A percentile compares a stretch with the other conserved stretches of the same genome.
Evolutionary conservation across 805 yeast genomes (phyloP).

Genomic region (Metschnikowia peoriensis): DNA sequence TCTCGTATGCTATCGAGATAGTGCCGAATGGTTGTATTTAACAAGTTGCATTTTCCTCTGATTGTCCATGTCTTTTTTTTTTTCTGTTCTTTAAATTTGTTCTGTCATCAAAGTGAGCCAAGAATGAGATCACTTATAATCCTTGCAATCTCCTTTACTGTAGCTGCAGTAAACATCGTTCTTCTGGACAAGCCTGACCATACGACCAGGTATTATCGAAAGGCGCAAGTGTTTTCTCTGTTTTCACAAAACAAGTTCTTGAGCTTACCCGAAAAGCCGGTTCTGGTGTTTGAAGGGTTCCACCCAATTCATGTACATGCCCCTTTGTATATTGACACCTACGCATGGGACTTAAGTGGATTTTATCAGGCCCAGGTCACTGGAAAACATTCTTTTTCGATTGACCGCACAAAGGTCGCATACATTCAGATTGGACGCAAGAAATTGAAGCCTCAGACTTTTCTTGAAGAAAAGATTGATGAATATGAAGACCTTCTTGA

Average conservation of each 20-base stretch:
- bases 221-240: not conserved
- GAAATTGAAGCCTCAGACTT: not conserved
- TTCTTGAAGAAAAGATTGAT: not conserved
- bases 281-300: not conserved
- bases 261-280: not conserved
- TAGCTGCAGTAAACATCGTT: not conserved
- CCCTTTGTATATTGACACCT: not conserved
- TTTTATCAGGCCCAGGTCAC: not conserved
- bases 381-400: not conserved
- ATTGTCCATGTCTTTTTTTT: not conserved
- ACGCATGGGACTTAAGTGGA: not conserved
- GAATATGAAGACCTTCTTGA: not conserved
- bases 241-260: not conserved
- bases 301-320: not conserved
- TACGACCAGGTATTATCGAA: not conserved
- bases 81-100: not conserved
- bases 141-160: not conserved
- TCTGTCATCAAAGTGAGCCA: not conserved
- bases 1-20: not conserved
- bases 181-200: slow-evolving; percentile 1
- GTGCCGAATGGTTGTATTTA: not conserved
- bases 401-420: not conserved
- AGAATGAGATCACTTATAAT: not conserved
- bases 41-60: not conserved
- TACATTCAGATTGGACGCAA: not conserved